These are phyloP conservation scores for Nothophytophthora sp. DNA, from an alignment of 352 stramenopile species.

Conservation along the genomic window DNA sequence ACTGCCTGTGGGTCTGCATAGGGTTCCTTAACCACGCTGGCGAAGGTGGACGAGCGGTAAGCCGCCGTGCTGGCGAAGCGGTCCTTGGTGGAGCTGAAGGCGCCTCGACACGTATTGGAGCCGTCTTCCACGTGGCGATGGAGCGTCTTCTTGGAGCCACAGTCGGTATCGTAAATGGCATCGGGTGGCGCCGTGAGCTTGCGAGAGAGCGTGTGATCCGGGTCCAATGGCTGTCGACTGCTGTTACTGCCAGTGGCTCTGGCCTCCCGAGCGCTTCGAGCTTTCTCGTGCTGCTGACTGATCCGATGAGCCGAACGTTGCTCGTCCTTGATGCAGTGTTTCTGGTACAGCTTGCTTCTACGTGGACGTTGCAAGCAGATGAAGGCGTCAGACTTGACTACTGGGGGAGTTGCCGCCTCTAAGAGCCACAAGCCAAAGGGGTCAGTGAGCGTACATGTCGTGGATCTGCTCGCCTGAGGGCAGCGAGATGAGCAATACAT, in stretches of 20 bases:
- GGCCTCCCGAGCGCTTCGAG: conserved; percentile 30
- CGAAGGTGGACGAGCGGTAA: conserved; percentile 68
- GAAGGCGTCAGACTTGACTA: not conserved
- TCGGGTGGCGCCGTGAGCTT: conserved; percentile 55
- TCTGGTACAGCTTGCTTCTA: conserved; percentile 72
- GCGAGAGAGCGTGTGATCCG: conserved; percentile 35
- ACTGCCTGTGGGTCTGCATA: conserved; percentile 62
- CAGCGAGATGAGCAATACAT: conserved; percentile 45
- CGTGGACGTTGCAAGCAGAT: not conserved
- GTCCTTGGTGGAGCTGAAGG: conserved; percentile 69
- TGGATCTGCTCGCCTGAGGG: conserved; percentile 74
- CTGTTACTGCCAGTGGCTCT: conserved; percentile 6
- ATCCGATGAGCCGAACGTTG: conserved; percentile 59
- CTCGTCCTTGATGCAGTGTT: conserved; percentile 64
- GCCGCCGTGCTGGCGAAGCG: conserved; percentile 64
- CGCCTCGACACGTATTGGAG: conserved; percentile 47
- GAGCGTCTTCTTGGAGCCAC: conserved; percentile 60
- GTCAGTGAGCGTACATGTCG: conserved; percentile 53
- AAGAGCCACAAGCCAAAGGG: not conserved
- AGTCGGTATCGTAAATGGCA: conserved; percentile 67
- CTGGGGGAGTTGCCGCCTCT: not conserved
- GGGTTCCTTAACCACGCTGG: conserved; percentile 71
- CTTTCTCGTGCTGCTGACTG: conserved; percentile 37
- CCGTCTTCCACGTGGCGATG: conserved; percentile 45
- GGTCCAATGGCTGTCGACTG: conserved; percentile 53